Base-by-base conservation (phyloP, 108 stramenopile species). In the Chaetoceros tenuissimus region DNA sequence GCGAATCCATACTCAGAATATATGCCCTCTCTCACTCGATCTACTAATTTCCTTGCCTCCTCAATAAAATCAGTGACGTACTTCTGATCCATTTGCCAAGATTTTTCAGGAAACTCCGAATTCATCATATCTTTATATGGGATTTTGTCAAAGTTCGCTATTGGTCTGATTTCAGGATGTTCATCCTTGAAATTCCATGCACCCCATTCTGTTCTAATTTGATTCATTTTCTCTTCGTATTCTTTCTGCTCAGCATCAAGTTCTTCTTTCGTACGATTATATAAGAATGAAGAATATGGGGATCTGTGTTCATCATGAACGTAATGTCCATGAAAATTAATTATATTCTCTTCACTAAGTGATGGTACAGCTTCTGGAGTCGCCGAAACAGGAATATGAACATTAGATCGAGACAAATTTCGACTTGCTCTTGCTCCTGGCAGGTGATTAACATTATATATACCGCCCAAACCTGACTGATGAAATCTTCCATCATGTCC, bases 21-120 rank as follows among this genome's bases (percentile, higher is more conserved):
- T 29, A 87, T 77, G 1, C 79, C 79, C 48, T 80, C 80, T 46
- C 78, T 74, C 3, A 82, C 77, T 16, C 85, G 69, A 58, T 80
- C 58, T 2, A 84, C 79, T 8, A 91, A 55, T 30, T 53, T 62
- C 22, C 67, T 67, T n/a, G 74, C 79, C 55, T 84, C 69, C 18
- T 62, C 66, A 19, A 91, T 47, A 30, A 84, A 91, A 48, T 69
- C 24, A 5, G 51, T 56, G 31, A 87, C 57, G 54, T 80, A 87
- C 25, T 71, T 77, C 7, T 52, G 55, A 57, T 87, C 80, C 22
- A 46, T 73, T 67, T 89, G 88, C 87, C 87, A 81, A 3, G 80
- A 71, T 46, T 63, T 68, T 3, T 48, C 10, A 3, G 80, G 80
- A 52, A 76, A 76, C 29, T 60, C 48, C 22, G 7, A 7, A 18